A percentile compares a stretch with the other conserved stretches of the same genome.
phyloP scores from a whole-genome alignment of 2,329 filamentous ascomycete genomes.

The Pseudopyrenochaeta lycopersici region DNA sequence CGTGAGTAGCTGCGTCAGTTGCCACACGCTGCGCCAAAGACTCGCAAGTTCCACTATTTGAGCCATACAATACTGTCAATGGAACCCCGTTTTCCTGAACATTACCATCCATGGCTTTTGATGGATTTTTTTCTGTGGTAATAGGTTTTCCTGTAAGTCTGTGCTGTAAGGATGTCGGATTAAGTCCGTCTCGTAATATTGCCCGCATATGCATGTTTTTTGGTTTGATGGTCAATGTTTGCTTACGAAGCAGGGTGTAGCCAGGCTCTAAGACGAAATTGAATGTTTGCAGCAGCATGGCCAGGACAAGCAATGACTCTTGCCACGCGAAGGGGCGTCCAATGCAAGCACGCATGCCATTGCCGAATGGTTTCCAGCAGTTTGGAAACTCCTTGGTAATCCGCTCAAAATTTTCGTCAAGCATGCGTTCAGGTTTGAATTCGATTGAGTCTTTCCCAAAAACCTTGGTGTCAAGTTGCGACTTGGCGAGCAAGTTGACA shows the following conservation, averaged over 20 bases:
- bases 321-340: constrained; percentile 33
- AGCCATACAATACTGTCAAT: constrained; percentile 32
- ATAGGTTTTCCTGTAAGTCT: neutral
- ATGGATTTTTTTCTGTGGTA: neutral
- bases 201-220: constrained; percentile 42
- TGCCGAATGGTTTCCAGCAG: constrained; percentile 28
- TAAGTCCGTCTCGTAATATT: neutral
- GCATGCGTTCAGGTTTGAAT: constrained; percentile 29
- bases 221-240: constrained; percentile 52
- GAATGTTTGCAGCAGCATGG: constrained; percentile 51
- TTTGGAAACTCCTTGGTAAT: constrained; percentile 13
- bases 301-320: constrained; percentile 29
- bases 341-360: constrained; percentile 30
- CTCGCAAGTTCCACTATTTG: constrained; percentile 47
- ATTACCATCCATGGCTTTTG: neutral
- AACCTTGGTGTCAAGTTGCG: constrained; percentile 22
- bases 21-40: constrained; percentile 39
- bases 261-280: constrained; percentile 46
- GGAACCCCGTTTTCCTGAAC: neutral
- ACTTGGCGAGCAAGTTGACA: constrained; percentile 10
- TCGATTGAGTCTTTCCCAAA: constrained; percentile 25
- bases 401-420: constrained; percentile 26
- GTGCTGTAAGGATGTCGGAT: neutral
- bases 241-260: constrained; percentile 48
- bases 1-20: constrained; percentile 25